Evolutionary conservation across 306 rosid genomes (phyloP), one percentile per base, ranked within the genome.

Genomic region (Pyrus pyrifolia): DNA sequence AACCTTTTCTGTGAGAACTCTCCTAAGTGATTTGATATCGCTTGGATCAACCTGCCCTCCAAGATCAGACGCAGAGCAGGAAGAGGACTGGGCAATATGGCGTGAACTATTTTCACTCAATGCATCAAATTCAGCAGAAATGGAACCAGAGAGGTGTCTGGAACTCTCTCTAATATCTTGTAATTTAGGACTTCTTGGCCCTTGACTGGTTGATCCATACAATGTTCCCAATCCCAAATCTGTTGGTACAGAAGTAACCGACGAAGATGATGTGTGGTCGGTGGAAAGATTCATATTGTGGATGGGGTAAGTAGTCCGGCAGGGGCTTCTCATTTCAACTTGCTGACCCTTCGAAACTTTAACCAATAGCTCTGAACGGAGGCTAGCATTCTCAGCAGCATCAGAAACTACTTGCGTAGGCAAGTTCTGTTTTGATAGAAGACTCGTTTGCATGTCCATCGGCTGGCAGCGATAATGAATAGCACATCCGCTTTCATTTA

Each of bases 211-310:
- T 51, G 91, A 80, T 66, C 86, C 76, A 72, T 89, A 89, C 30
- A 86, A 81, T 15, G 97, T 90, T 81, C 99, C 99, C 83, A 95
- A 72, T 40, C 96, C 91, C 92, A 95, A 90, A 89, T 95, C 99
- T 23, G 99, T 95, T 75, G 96, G 87, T 74, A 95, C 99, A 67
- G 86, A 81, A 76, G 82, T 67, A 51, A 83, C 67, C 4, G 86
- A 76, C n/a, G 87, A 79, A 70, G 89, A 79, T 38, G 86, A 75
- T 73, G 57, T 63, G 21, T 11, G 70, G 71, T 83, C 90, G 57
- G 77, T 70, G n/a, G 76, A 82, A 38, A 76, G 80, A 83, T 70
- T 78, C 78, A 70, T 42, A 35, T 75, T 68, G 22, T 81, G 68
- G 49, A 70, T 46, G 18, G 83, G 64, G 18, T 75, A 81, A 69